Evolutionary conservation across 805 yeast genomes (phyloP).

Genomic region (Lipomyces starkeyi): DNA sequence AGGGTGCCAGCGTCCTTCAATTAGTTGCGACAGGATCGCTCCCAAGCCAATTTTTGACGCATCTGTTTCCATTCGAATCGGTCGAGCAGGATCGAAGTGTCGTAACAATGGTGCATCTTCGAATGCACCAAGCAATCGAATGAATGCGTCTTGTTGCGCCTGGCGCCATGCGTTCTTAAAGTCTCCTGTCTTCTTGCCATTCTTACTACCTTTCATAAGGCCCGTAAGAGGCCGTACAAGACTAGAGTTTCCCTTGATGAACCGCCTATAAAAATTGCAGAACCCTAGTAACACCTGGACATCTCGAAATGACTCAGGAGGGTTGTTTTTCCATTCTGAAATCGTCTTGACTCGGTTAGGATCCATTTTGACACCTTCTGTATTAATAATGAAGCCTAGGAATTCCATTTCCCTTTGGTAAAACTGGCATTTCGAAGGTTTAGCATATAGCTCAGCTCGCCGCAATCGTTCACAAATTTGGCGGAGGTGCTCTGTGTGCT

Average conservation of each 20-base stretch:
- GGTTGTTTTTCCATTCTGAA: neutral
- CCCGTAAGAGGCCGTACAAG: constrained; percentile 3
- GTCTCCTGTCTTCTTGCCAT: neutral
- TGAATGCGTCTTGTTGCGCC: neutral
- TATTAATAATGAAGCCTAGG: constrained; percentile 9
- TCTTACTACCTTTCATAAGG: constrained; percentile 6
- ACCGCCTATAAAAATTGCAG: constrained; percentile 6
- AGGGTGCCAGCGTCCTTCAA: constrained; percentile 2
- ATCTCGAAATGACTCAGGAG: constrained; percentile 5
- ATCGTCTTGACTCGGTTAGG: constrained; percentile 14
- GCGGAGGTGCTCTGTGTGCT: constrained; percentile 27
- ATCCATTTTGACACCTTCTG: constrained; percentile 5
- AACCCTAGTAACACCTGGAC: neutral
- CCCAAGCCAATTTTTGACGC: constrained; percentile 1
- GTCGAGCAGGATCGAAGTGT: neutral
- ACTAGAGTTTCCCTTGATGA: neutral
- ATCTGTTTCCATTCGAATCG: neutral
- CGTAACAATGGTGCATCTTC: constrained; percentile 1
- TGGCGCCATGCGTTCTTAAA: constrained; percentile 5
- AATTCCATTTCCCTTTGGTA: neutral
- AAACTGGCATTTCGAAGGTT: constrained; percentile 20
- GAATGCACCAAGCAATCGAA: constrained; percentile 5
- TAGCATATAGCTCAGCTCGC: constrained; percentile 6
- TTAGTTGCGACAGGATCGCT: neutral
- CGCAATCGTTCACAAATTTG: constrained; percentile 8